Percentiles rank a stretch among this genome's conserved stretches.
Conservation (phyloP, 495 filamentous ascomycete genomes). For the Aspergillus kassunensis region DNA sequence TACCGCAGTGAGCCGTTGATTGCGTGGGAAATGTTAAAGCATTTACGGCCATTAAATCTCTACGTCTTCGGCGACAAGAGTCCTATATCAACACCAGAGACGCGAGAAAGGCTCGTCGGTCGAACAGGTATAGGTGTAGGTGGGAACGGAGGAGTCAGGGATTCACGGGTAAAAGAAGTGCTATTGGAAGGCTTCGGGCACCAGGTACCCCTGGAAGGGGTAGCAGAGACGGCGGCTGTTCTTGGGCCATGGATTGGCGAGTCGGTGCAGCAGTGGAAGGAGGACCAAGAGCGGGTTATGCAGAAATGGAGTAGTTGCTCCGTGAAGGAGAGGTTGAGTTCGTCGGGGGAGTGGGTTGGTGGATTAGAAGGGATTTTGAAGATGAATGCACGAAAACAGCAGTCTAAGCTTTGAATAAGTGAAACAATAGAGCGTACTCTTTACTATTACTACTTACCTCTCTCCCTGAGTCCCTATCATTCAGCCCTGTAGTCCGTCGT, state of each 20-base stretch:
- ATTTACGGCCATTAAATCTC: constrained; percentile 46
- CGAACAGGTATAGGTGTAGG: constrained; percentile 51
- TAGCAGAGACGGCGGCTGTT: not conserved
- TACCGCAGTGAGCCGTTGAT: constrained; percentile 53
- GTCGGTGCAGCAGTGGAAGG: too few species aligned
- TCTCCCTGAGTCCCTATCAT: too few species aligned
- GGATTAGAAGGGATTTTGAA: too few species aligned
- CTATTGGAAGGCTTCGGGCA: constrained; percentile 28
- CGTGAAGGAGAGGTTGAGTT: too few species aligned
- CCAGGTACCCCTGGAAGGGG: constrained; percentile 3
- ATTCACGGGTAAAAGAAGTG: constrained; percentile 53
- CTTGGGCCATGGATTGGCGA: not conserved
- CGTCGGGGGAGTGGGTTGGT: too few species aligned
- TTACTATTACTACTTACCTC: too few species aligned
- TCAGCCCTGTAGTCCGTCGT: too few species aligned
- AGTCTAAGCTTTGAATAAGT: too few species aligned
- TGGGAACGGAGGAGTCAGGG: constrained; percentile 57
- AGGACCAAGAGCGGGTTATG: too few species aligned
- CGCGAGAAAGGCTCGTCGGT: not conserved
- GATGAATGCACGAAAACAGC: too few species aligned
- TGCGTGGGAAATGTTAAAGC: constrained; percentile 49
- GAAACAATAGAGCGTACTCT: too few species aligned
- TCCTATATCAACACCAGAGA: not conserved
- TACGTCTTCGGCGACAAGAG: not conserved
- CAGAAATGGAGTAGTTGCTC: too few species aligned